These are phyloP conservation scores for Paraurostyla sp. DNA, from an alignment of 73 alveolate species.

Conservation along the genomic window DNA sequence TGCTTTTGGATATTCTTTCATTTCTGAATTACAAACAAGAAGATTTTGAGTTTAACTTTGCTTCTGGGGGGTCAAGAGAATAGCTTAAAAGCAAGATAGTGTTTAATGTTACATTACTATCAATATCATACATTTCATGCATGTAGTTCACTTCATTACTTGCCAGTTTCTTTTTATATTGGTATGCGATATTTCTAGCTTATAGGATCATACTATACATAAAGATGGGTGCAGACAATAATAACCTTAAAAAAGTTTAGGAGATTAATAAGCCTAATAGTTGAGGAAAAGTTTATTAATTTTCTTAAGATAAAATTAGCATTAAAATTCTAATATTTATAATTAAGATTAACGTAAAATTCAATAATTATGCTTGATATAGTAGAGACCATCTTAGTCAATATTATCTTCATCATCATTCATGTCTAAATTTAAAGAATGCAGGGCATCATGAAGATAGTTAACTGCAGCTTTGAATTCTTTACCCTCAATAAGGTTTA, in stretches of 20 bases:
- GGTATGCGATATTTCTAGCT: slow-evolving; percentile 37
- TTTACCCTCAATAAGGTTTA: neutral
- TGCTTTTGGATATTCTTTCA: slow-evolving; percentile 54
- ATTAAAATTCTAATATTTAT: neutral
- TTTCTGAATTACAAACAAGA: slow-evolving; percentile 29
- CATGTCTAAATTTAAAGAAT: neutral
- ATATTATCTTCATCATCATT: neutral
- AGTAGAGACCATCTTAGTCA: too few relatives aligned
- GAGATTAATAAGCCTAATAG: too few relatives aligned
- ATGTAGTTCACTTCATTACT: slow-evolving; percentile 36
- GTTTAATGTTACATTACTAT: slow-evolving; percentile 39
- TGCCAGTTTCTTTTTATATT: slow-evolving; percentile 37
- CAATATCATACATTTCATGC: slow-evolving; percentile 42
- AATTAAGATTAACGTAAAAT: neutral
- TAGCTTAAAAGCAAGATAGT: slow-evolving; percentile 48
- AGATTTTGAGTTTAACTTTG: slow-evolving; percentile 52
- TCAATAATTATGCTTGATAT: neutral
- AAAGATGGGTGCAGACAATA: neutral
- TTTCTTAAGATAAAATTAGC: neutral
- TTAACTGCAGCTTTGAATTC: neutral
- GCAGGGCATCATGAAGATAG: neutral
- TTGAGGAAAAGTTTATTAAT: too few relatives aligned
- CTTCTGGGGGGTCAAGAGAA: slow-evolving; percentile 44
- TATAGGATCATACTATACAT: slow-evolving; percentile 34
- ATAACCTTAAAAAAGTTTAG: too few relatives aligned